Evolutionary conservation across 2,329 filamentous ascomycete genomes (phyloP), one percentile per base, ranked within the genome.

Genomic region (Trichoderma oligosporum): DNA sequence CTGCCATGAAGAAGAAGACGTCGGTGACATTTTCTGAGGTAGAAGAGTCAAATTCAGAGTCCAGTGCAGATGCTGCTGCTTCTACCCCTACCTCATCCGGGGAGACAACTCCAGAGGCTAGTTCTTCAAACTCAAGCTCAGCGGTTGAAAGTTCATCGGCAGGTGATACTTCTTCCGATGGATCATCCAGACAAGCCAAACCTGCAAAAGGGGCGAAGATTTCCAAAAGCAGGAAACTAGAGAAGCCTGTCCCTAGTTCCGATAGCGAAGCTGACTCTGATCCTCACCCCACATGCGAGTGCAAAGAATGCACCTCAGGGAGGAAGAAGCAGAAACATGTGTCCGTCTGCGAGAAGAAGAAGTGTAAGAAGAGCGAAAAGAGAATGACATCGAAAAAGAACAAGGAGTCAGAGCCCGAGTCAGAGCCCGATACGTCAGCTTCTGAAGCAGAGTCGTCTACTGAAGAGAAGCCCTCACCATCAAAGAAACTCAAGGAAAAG

Each of bases 1-100:
- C 75, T 3, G 72, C 72, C 3, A 47, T 74, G 57, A 77, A 76
- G 55, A 77, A 76, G 47, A 31, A 76, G 45, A 27, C 65, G 2
- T 52, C 59, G 7, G 55, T 64, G 59, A 53, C 56, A 61, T 61
- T 64, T 60, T 61, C 67, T 61, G 62, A 63, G 42, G 59, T 61
- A n/a, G 57, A 57, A 35, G 57, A 59, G 33, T n/a, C 36, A 12
- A 33, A 18, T 1, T 46, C 42, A 7, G 57, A 56, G 9, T 55
- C 57, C 8, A 53, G 25, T 27, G 42, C 14, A 14, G 46, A 60
- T 11, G 55, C 57, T 11, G 55, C 57, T 8, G 25, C 22, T 5
- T 54, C 51, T 38, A 54, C 39, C 41, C 38, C 51, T 38, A 60
- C 64, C 18, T 64, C 65, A 3, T 62, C 66, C 14, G 65, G 65